Evolutionary conservation across 2,329 filamentous ascomycete species (phyloP).

Genomic region (Pestalotiopsis sp.): DNA sequence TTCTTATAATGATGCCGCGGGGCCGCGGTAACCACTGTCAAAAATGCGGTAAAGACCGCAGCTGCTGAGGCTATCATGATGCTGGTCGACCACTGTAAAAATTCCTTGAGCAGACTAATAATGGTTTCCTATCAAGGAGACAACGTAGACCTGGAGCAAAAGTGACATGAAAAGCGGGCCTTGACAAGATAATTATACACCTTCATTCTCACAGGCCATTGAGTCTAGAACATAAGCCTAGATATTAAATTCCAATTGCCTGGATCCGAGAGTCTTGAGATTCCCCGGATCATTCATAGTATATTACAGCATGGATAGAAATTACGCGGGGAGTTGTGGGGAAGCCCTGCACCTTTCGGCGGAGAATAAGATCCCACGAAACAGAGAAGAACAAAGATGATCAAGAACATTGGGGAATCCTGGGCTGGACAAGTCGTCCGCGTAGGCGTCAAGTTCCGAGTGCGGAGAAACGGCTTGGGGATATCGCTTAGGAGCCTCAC

Average conservation of each 20-base stretch:
- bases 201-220: neutral
- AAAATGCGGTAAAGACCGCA: neutral
- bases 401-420: constrained; percentile 1
- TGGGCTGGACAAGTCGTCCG: neutral
- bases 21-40: constrained; percentile 1
- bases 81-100: neutral
- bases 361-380: constrained; percentile 14
- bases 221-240: neutral
- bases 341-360: constrained; percentile 1
- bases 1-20: neutral
- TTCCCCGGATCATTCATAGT: neutral
- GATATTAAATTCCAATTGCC: neutral
- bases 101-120: neutral
- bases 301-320: neutral
- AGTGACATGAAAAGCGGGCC: neutral
- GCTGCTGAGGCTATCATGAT: neutral
- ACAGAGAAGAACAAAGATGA: neutral
- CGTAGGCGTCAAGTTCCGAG: neutral
- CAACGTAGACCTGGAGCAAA: neutral
- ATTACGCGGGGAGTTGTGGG: constrained; percentile 8
- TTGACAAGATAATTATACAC: neutral
- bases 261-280: neutral
- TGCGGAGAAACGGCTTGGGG: neutral
- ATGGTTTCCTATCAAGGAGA: neutral
- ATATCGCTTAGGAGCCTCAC: neutral